phyloP scores from a whole-genome alignment of 2,329 filamentous ascomycete genomes.

The Penicillium sp. region DNA sequence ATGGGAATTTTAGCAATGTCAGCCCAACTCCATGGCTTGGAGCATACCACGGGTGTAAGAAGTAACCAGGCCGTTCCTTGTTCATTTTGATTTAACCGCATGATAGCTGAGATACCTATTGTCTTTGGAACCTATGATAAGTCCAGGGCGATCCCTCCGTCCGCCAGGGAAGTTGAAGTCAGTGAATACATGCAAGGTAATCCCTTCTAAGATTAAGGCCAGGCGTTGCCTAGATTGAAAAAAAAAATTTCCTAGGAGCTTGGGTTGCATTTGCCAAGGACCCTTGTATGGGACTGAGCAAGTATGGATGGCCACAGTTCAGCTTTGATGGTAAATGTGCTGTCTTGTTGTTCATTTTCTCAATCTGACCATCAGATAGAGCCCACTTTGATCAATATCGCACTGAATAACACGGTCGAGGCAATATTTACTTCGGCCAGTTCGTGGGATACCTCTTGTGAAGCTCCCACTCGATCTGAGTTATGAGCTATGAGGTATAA shows the following conservation, averaged over 20 bases:
- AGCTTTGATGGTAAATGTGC: not conserved
- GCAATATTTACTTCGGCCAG: not conserved
- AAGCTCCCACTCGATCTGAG: not conserved
- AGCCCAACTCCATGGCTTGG: slow-evolving; percentile 43
- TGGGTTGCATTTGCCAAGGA: slow-evolving; percentile 14
- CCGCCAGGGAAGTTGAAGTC: slow-evolving; percentile 4
- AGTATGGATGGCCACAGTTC: slow-evolving; percentile 6
- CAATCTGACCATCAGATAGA: not conserved
- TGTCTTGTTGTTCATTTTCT: not conserved
- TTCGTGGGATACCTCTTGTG: not conserved
- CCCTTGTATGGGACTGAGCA: not conserved
- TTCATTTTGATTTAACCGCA: not conserved
- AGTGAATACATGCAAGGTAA: slow-evolving; percentile 17
- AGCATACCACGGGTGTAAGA: slow-evolving; percentile 43
- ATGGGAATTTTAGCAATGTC: slow-evolving; percentile 44
- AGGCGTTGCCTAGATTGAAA: not conserved
- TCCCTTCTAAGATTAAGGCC: not conserved
- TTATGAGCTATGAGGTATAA: not conserved
- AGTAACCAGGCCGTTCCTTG: not conserved
- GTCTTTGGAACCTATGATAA: slow-evolving; percentile 16
- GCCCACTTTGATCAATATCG: not conserved
- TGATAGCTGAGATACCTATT: slow-evolving; percentile 14
- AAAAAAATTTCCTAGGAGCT: not conserved
- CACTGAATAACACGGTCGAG: not conserved
- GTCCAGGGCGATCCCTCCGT: not conserved